These are phyloP conservation scores for Sporothrix schenckii DNA, from an alignment of 2,329 filamentous ascomycete species.

Conservation along the genomic window DNA sequence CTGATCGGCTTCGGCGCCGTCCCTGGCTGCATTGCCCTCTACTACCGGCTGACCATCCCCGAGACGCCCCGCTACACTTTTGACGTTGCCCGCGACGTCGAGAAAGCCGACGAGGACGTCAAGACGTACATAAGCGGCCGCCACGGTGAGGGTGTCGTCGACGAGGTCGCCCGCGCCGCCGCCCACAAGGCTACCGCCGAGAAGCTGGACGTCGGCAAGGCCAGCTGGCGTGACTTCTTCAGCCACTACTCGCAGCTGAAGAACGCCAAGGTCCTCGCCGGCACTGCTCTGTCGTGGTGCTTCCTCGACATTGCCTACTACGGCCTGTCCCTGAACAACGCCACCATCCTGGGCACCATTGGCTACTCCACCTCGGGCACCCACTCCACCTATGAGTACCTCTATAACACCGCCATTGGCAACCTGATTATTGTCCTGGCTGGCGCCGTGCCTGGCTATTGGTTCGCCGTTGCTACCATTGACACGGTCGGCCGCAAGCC, in stretches of 20 bases:
- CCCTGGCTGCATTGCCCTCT: conserved; percentile 78
- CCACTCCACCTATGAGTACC: conserved; percentile 65
- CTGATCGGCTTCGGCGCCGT: conserved; percentile 81
- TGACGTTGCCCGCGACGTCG: conserved; percentile 73
- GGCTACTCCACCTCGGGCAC: conserved; percentile 64
- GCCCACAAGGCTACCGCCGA: conserved; percentile 57
- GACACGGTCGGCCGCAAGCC: conserved; percentile 77
- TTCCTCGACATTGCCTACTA: conserved; percentile 67
- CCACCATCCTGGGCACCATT: conserved; percentile 69
- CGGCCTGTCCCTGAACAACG: conserved; percentile 75
- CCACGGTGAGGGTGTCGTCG: conserved; percentile 59
- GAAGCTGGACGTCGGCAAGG: conserved; percentile 66
- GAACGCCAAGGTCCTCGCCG: conserved; percentile 64
- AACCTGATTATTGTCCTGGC: conserved; percentile 79
- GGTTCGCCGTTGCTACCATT: conserved; percentile 70
- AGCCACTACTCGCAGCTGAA: conserved; percentile 70
- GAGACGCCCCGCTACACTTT: conserved; percentile 89
- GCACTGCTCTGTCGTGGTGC: conserved; percentile 84
- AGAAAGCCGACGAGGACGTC: conserved; percentile 72
- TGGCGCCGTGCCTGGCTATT: conserved; percentile 81
- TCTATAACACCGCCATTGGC: conserved; percentile 75
- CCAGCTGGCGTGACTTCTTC: conserved; percentile 71
- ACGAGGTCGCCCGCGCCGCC: conserved; percentile 67
- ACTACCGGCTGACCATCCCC: conserved; percentile 78
- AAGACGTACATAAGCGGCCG: conserved; percentile 73